Conservation (phyloP, 2,329 filamentous ascomycete genomes). For the Zymoseptoria pseudotritici region DNA sequence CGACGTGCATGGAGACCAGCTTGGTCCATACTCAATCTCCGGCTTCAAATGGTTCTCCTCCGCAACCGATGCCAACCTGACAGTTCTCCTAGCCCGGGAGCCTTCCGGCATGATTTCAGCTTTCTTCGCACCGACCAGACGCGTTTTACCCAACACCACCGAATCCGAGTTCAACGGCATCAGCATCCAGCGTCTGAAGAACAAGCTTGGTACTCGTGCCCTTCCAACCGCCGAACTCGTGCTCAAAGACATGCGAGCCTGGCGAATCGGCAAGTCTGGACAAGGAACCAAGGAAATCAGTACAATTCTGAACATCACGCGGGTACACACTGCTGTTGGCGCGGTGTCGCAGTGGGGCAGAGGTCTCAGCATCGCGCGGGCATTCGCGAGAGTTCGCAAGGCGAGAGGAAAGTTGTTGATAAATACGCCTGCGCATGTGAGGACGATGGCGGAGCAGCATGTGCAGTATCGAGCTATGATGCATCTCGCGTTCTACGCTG, state of each 20-base stretch:
- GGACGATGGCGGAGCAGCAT: slow-evolving; percentile 50
- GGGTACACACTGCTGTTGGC: slow-evolving; percentile 50
- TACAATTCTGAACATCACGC: slow-evolving; percentile 60
- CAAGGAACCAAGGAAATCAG: slow-evolving; percentile 61
- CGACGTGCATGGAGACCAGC: slow-evolving; percentile 8
- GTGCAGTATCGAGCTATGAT: slow-evolving; percentile 47
- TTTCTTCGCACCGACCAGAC: slow-evolving; percentile 58
- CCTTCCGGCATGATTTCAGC: slow-evolving; percentile 42
- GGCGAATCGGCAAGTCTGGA: slow-evolving; percentile 60
- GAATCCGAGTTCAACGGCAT: slow-evolving; percentile 51
- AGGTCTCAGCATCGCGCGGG: slow-evolving; percentile 50
- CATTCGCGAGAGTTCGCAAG: slow-evolving; percentile 51
- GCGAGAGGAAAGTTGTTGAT: slow-evolving; percentile 44
- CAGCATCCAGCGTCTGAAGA: slow-evolving; percentile 61
- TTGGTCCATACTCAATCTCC: slow-evolving; percentile 45
- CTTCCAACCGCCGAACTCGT: slow-evolving; percentile 68
- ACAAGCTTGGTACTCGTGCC: slow-evolving; percentile 62
- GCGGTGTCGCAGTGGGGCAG: slow-evolving; percentile 49
- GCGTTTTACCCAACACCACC: slow-evolving; percentile 29
- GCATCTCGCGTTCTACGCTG: slow-evolving; percentile 49
- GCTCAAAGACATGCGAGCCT: slow-evolving; percentile 31
- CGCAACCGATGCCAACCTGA: slow-evolving; percentile 58
- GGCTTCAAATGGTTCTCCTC: slow-evolving; percentile 69
- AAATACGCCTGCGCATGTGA: slow-evolving; percentile 51
- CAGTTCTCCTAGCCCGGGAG: slow-evolving; percentile 51